phyloP scores from a whole-genome alignment of 2,329 filamentous ascomycete species.

The Emmonsia crescens region DNA sequence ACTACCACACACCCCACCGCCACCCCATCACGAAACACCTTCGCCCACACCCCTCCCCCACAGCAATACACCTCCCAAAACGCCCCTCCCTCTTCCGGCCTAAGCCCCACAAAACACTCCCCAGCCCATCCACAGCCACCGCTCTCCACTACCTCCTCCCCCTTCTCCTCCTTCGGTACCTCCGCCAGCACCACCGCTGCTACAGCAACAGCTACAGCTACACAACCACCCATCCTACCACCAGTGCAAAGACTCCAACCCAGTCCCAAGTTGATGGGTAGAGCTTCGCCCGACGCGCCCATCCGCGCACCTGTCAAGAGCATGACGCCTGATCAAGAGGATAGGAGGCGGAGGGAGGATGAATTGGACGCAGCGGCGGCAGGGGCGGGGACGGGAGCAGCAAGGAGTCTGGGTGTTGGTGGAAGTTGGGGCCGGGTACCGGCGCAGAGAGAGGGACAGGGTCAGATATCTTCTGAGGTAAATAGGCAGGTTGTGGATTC shows the following conservation, averaged over 20 bases:
- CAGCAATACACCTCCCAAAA: slow-evolving; percentile 27
- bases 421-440: background rate
- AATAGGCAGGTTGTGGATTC: background rate
- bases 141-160: background rate
- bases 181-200: slow-evolving; percentile 8
- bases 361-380: slow-evolving; percentile 16
- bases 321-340: slow-evolving; percentile 35
- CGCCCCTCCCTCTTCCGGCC: slow-evolving; percentile 29
- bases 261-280: slow-evolving; percentile 35
- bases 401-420: background rate
- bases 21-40: slow-evolving; percentile 25
- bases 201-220: background rate
- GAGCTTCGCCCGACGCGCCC: slow-evolving; percentile 32
- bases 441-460: background rate
- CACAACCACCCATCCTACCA: slow-evolving; percentile 25
- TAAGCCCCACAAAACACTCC: slow-evolving; percentile 38
- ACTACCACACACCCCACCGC: slow-evolving; percentile 17
- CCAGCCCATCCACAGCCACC: slow-evolving; percentile 22
- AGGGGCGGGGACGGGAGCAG: too few relatives aligned
- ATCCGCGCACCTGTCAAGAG: slow-evolving; percentile 33
- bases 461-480: background rate
- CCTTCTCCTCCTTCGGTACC: slow-evolving; percentile 5
- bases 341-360: slow-evolving; percentile 29
- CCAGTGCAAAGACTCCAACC: slow-evolving; percentile 33
- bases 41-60: slow-evolving; percentile 16